These are phyloP conservation scores for Ettlia oleoabundans DNA, from an alignment of 139 green algal genomes.

Conservation along the genomic window DNA sequence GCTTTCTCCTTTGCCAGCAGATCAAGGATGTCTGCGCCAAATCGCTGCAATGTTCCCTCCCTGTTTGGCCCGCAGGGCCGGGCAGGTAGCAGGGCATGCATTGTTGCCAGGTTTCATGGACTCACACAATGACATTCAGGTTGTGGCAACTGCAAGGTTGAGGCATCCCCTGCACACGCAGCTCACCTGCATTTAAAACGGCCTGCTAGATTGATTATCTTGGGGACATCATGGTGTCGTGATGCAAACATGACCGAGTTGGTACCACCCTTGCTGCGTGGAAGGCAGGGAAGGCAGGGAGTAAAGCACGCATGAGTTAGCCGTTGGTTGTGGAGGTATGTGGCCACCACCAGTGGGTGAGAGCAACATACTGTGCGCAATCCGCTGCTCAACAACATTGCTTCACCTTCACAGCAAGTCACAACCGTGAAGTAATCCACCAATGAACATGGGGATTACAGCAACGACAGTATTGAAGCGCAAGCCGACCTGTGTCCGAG, in stretches of 20 bases:
- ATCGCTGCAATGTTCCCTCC: slow-evolving; percentile 36
- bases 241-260: slow-evolving; percentile 42
- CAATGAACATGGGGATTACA: no score
- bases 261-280: slow-evolving; percentile 36
- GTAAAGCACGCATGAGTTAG: neutral
- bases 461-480: no score
- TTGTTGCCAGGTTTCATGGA: neutral
- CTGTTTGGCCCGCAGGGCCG: neutral
- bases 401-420: neutral
- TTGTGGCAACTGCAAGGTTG: no score
- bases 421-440: no score
- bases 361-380: no score
- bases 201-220: slow-evolving; percentile 42
- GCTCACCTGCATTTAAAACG: slow-evolving; percentile 38
- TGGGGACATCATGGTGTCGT: slow-evolving; percentile 22
- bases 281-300: neutral
- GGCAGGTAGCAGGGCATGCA: neutral
- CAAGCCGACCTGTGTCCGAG: slow-evolving; percentile 54
- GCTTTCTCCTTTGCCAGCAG: slow-evolving; percentile 27
- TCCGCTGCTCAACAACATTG: no score
- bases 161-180: no score
- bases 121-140: neutral
- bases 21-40: slow-evolving; percentile 54
- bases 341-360: no score
- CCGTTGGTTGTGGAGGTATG: no score